Evolutionary conservation across 805 yeast genomes (phyloP).

Genomic region (Blastobotrys americana): DNA sequence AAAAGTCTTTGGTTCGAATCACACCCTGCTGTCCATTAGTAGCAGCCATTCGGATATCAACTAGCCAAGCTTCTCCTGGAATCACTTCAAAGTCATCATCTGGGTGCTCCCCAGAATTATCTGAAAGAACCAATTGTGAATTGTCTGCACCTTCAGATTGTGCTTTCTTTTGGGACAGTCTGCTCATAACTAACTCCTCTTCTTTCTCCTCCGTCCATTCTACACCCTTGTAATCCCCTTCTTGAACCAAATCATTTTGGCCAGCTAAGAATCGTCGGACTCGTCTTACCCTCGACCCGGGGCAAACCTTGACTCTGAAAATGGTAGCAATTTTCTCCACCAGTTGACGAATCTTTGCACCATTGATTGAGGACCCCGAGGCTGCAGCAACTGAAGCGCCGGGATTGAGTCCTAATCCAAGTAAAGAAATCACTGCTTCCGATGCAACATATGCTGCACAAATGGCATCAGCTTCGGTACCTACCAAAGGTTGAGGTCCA

Average conservation of each 20-base stretch:
- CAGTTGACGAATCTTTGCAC: constrained; percentile 58
- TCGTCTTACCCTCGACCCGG: constrained; percentile 89
- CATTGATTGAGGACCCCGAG: constrained; percentile 43
- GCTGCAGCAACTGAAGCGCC: constrained; percentile 15
- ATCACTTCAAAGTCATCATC: constrained; percentile 61
- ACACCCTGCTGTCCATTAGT: constrained; percentile 35
- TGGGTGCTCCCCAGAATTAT: constrained; percentile 28
- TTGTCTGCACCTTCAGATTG: constrained; percentile 6
- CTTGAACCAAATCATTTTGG: constrained; percentile 90
- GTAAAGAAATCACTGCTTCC: constrained; percentile 71
- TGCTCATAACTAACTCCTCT: constrained; percentile 9
- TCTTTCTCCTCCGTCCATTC: constrained; percentile 30
- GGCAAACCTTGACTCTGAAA: constrained; percentile 78
- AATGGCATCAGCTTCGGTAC: constrained; percentile 79
- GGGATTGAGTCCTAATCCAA: constrained; percentile 69
- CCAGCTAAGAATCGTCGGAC: constrained; percentile 92
- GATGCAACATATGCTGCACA: constrained; percentile 86
- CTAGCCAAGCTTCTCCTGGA: constrained; percentile 79
- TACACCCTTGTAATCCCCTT: constrained; percentile 87
- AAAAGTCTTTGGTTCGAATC: constrained; percentile 24
- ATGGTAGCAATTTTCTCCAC: constrained; percentile 84
- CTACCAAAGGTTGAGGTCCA: constrained; percentile 75
- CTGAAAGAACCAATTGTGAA: constrained; percentile 21
- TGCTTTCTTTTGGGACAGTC: constrained; percentile 12
- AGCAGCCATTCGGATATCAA: constrained; percentile 79